Conservation (phyloP, 371 early-diverging fungal species). For the Blakeslea trispora region DNA sequence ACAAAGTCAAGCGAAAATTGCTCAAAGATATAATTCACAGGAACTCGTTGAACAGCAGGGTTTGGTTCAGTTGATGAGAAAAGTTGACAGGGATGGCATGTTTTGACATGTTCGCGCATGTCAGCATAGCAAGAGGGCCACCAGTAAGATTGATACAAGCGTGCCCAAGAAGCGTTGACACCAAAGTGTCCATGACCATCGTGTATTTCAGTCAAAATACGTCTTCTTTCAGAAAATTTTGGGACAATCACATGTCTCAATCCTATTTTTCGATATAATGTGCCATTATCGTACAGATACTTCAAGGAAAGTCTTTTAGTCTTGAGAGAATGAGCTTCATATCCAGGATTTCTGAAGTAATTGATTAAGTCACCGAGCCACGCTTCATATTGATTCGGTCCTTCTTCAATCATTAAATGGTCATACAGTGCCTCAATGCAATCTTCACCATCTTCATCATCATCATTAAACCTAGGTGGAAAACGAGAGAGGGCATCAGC, state of each 20-base stretch:
- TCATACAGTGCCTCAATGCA: neutral
- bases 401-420: neutral
- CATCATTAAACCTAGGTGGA: neutral
- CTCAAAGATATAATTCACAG: slow-evolving; percentile 23
- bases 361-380: too few species aligned
- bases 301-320: too few species aligned
- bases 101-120: neutral
- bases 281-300: too few species aligned
- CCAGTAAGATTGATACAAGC: slow-evolving; percentile 3
- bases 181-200: slow-evolving; percentile 21
- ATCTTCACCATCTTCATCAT: neutral
- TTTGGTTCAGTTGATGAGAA: neutral
- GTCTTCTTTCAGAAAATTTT: neutral
- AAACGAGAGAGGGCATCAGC: neutral
- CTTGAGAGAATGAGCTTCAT: too few species aligned
- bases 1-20: slow-evolving; percentile 41
- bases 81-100: neutral
- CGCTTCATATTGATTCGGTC: too few species aligned
- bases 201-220: slow-evolving; percentile 8
- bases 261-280: neutral
- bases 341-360: too few species aligned
- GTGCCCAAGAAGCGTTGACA: slow-evolving; percentile 5
- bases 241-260: slow-evolving; percentile 5
- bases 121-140: slow-evolving; percentile 10
- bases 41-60: neutral